Base-by-base conservation (phyloP, 1,284 basidiomycete genomes). In the Rhodotorula sp. region DNA sequence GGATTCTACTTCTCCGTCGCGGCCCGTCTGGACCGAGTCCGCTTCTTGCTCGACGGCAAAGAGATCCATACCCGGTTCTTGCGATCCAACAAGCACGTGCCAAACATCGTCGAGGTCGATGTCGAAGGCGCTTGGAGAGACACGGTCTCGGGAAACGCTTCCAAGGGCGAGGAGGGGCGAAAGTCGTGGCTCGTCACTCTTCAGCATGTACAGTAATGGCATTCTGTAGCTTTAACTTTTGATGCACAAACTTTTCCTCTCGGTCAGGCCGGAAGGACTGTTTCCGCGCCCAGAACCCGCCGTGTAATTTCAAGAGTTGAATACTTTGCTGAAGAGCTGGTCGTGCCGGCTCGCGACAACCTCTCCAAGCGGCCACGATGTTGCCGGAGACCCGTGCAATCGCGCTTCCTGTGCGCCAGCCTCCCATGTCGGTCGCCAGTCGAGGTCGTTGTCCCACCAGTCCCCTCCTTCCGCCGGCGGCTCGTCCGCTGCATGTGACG, bases 311-410 rank as follows among this genome's bases (percentile, higher is more conserved):
- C 26, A 56, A 29, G 54, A 56, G 82, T 99, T 99, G 85, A 99
- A 99, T 76, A 99, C 91, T 64, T 95, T 86, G 51, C 93, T 95
- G 83, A 98, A 96, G 80, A 97, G 90, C 78, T 94, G 83, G 83
- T 98, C 96, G 81, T 99, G 96, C 72, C 96, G 85, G 46, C 88
- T 87, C 57, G 91, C 89, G 26, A 98, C 84, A 58, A 98, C 91
- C 82, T 99, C 96, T n/a, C 94, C 95, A 21, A 99, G 81, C 0
- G 96, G 96, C 93, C 95, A 99, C 7, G 91, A 97, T 75, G 89
- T 93, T 34, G 90, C 90, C 7, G 93, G 93, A 8, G 7, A 16
- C 2, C 82, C 84, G 21, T 16, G 39, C 12, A 43, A 12, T 10
- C 10, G 39, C 8, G 39, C 43, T 49, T 3, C 12, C 2, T 57